A percentile compares a stretch with the other conserved stretches of the same genome.
These are phyloP conservation scores for Persicaria tinctoria DNA, from an alignment of 148 eudicot genomes.

Conservation along the genomic window DNA sequence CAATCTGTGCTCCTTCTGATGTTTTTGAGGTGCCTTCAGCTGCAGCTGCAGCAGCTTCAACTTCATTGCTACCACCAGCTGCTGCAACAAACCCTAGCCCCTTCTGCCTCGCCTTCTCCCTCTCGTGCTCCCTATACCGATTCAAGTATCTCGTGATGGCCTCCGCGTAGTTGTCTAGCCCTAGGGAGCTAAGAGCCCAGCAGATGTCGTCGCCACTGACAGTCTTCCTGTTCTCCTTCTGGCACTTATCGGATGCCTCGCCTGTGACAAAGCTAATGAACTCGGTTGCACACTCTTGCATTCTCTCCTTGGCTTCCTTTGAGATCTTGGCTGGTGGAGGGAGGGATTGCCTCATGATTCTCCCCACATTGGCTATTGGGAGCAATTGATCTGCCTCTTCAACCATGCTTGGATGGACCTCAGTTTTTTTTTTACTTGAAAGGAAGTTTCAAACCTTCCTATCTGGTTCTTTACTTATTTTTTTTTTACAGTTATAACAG, in stretches of 20 bases:
- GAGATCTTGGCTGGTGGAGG: slow-evolving; percentile 53
- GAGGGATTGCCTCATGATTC: slow-evolving; percentile 46
- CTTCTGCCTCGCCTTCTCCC: slow-evolving; percentile 19
- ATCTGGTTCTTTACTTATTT: neutral
- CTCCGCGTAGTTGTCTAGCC: slow-evolving; percentile 43
- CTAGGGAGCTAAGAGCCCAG: slow-evolving; percentile 54
- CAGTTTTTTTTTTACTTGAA: neutral
- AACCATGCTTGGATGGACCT: slow-evolving; percentile 12
- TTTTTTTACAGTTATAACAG: neutral
- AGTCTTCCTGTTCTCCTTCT: slow-evolving; percentile 57
- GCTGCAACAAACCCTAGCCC: neutral
- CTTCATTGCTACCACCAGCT: neutral
- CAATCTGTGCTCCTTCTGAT: neutral
- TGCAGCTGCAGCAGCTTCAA: neutral
- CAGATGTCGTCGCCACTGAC: slow-evolving; percentile 49
- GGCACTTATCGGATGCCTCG: slow-evolving; percentile 57
- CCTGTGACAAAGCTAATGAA: slow-evolving; percentile 55
- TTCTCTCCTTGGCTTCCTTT: slow-evolving; percentile 46
- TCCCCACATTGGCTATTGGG: slow-evolving; percentile 48
- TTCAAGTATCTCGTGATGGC: slow-evolving; percentile 34
- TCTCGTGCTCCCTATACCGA: slow-evolving; percentile 37
- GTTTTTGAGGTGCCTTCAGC: neutral
- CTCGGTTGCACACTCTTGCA: slow-evolving; percentile 56
- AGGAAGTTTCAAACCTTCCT: neutral
- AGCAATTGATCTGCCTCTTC: slow-evolving; percentile 33